These are phyloP conservation scores for Phellopilus nigrolimitatus DNA, from an alignment of 1,284 basidiomycete species.

Conservation along the genomic window DNA sequence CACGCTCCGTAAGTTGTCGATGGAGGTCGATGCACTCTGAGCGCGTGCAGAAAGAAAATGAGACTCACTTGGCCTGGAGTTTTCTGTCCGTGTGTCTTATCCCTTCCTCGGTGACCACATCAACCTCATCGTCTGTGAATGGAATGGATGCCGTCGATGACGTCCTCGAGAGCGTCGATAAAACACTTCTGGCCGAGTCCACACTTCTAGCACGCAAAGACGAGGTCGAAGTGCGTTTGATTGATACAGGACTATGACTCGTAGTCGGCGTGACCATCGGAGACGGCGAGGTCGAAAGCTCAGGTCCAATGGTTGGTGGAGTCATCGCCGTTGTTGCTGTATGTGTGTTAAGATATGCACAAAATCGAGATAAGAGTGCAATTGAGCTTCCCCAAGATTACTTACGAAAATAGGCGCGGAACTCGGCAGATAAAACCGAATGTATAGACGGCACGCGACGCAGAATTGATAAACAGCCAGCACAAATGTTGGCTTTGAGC, in stretches of 20 bases:
- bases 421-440: too few relatives aligned
- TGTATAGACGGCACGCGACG: too few relatives aligned
- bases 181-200: conserved; percentile 4
- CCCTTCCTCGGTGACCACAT: conserved; percentile 53
- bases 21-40: conserved; percentile 7
- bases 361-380: not conserved
- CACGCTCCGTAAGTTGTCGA: too few relatives aligned
- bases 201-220: conserved; percentile 10
- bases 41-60: conserved; percentile 21
- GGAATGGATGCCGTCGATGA: conserved; percentile 39
- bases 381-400: not conserved
- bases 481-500: too few relatives aligned
- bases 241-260: conserved; percentile 1
- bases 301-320: conserved; percentile 15
- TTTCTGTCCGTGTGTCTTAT: conserved; percentile 55
- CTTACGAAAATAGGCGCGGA: not conserved
- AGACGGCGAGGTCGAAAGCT: conserved; percentile 16
- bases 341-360: not conserved
- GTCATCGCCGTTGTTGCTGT: conserved; percentile 2
- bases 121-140: conserved; percentile 36
- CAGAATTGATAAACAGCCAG: too few relatives aligned
- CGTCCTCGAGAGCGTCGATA: conserved; percentile 23
- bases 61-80: conserved; percentile 22
- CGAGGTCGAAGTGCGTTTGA: conserved; percentile 3
- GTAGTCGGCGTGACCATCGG: conserved; percentile 7